Percentiles rank a stretch among this genome's conserved stretches.
Conservation (phyloP, 169 alveolate genomes). For the Plasmodium cynomolgi region DNA sequence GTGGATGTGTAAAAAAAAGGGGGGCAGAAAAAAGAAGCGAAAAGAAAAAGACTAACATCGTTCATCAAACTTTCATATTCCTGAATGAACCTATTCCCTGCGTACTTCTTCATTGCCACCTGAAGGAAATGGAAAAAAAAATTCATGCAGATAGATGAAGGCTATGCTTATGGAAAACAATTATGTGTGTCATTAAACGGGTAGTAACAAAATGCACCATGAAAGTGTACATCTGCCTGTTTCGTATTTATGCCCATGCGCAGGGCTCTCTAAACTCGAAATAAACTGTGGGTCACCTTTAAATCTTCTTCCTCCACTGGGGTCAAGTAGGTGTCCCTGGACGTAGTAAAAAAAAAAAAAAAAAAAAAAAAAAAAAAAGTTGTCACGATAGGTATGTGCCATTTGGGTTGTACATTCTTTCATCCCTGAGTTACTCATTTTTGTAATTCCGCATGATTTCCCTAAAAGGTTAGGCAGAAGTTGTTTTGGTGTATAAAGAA, state of each 20-base stretch:
- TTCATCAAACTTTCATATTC: conserved; percentile 53
- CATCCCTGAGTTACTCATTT: conserved; percentile 29
- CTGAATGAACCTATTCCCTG: conserved; percentile 46
- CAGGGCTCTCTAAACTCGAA: background rate
- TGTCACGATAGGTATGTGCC: background rate
- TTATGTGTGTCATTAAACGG: background rate
- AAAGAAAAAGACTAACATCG: conserved; percentile 17
- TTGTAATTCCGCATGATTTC: conserved; percentile 64
- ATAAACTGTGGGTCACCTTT: conserved; percentile 19
- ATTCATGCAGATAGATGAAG: background rate
- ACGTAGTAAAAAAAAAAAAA: background rate
- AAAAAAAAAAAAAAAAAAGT: background rate
- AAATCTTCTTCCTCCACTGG: conserved; percentile 45
- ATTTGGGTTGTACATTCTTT: background rate
- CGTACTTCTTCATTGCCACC: conserved; percentile 44
- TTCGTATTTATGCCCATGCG: background rate
- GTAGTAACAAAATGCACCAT: background rate
- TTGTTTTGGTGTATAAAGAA: background rate
- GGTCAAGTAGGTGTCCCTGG: conserved; percentile 26
- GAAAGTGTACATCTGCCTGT: background rate
- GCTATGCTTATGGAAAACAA: background rate
- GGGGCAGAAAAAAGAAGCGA: background rate
- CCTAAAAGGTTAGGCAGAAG: conserved; percentile 10
- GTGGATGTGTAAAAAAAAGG: background rate
- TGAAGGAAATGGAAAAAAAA: background rate